Evolutionary conservation across 805 yeast genomes (phyloP), one percentile per base, ranked within the genome.

Genomic region (Candida alai): DNA sequence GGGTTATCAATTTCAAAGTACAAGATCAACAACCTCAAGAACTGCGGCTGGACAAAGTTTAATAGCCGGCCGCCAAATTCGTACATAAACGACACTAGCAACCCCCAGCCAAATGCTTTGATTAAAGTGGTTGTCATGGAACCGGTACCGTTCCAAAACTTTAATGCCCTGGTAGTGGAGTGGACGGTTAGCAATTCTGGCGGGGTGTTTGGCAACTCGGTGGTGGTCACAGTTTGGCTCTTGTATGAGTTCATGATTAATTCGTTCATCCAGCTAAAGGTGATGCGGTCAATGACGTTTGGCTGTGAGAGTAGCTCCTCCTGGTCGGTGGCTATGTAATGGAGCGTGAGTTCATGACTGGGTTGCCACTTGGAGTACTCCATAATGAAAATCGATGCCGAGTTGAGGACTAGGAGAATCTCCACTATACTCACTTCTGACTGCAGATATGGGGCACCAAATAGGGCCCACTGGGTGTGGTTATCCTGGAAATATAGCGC

Each of bases 11-110:
- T 65, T 32, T 72, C 70, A 40, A 80, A 76, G 48, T 73, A 80
- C 34, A 62, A 54, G 44, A 89, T 87, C 42, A 89, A 68, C 6
- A 71, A 49, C 36, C 83, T 71, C 36, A 90, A 63, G 18, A 89
- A 59, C 49, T 86, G 96, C 0, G 97, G 97, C 59, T 87, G 95
- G n/a, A 73, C 69, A 52, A 84, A 87, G 20, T 47, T 44, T n/a
- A 55, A 37, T 9, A 55, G 30, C 10, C 43, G 42, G 23, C 48
- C 49, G 12, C 41, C 39, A 6, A 55, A 41, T 33, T 60, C 64
- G 36, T 39, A 52, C 6, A 37, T 20, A 28, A 58, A 54, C 1
- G 59, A 47, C 4, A 44, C 23, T 3, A 49, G 20, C 1, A 54
- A 51, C 5, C 41, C 30, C 4, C 41, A 38, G 7, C 65, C 62